phyloP scores from a whole-genome alignment of 192 early-diverging fungal genomes.

The Backusella circina region DNA sequence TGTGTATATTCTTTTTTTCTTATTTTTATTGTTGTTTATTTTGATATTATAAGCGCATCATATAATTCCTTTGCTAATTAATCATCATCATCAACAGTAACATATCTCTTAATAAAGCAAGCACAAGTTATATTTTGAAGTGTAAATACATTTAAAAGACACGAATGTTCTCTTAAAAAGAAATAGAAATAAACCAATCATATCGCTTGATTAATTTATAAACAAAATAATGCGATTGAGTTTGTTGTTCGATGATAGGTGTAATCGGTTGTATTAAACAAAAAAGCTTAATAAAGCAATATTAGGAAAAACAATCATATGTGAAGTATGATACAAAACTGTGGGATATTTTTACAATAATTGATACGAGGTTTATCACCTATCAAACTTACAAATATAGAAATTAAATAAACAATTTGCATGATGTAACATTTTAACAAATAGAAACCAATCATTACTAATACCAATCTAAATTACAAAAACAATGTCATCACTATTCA shows the following conservation, averaged over 20 bases:
- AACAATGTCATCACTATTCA: not conserved
- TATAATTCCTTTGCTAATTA: not conserved
- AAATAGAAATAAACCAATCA: not conserved
- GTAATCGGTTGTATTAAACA: not conserved
- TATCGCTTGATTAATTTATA: not conserved
- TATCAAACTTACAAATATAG: not conserved
- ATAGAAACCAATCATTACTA: not conserved
- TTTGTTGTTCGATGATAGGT: not conserved
- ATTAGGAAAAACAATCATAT: not conserved
- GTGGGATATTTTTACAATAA: not conserved
- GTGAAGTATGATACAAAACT: not conserved
- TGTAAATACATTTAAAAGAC: not conserved
- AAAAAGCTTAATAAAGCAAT: not conserved
- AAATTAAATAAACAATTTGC: not conserved
- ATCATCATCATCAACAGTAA: not conserved
- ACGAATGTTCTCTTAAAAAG: not conserved
- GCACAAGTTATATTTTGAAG: not conserved
- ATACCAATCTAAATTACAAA: not conserved
- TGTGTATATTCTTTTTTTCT: not conserved
- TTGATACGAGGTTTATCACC: not conserved
- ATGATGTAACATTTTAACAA: too few relatives aligned
- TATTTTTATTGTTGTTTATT: not conserved
- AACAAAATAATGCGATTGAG: not conserved
- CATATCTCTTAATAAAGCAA: not conserved
- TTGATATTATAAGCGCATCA: not conserved